Evolutionary conservation across 768 basidiomycete genomes (phyloP).

Genomic region (Tricholoma saponaceum): DNA sequence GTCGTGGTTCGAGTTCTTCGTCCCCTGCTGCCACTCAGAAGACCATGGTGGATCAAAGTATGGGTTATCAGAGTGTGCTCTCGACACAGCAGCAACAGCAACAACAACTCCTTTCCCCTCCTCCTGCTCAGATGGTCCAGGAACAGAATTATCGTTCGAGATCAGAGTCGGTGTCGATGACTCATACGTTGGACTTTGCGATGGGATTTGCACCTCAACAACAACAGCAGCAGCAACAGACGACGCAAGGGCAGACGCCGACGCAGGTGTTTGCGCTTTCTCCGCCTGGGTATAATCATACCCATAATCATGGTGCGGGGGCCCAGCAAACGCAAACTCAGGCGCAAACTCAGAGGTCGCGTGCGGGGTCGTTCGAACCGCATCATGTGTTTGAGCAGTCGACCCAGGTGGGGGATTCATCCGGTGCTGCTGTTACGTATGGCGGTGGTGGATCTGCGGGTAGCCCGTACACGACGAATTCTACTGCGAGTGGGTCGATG

Average conservation of each 20-base stretch:
- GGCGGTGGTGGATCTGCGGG: slow-evolving; percentile 7
- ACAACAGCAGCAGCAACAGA: slow-evolving; percentile 8
- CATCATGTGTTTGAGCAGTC: slow-evolving; percentile 14
- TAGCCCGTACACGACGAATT: slow-evolving; percentile 27
- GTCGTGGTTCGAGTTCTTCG: background rate
- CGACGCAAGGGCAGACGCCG: slow-evolving; percentile 4
- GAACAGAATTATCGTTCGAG: slow-evolving; percentile 19
- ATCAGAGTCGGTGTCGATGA: slow-evolving; percentile 18
- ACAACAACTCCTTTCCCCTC: too few relatives aligned
- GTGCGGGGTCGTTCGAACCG: slow-evolving; percentile 18
- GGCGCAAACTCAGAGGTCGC: background rate
- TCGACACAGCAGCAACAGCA: background rate
- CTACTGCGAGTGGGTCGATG: slow-evolving; percentile 10
- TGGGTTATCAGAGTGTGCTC: background rate
- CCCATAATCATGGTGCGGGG: background rate
- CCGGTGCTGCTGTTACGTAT: too few relatives aligned
- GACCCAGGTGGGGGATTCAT: background rate
- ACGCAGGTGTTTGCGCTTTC: background rate
- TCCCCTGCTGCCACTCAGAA: background rate
- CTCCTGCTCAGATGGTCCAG: background rate
- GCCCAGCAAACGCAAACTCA: background rate
- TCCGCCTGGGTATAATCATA: background rate
- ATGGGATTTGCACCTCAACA: slow-evolving; percentile 9
- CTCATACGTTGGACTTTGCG: slow-evolving; percentile 15
- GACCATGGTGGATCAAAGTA: background rate